Evolutionary conservation across 1,284 basidiomycete species (phyloP), one percentile per base, ranked within the genome.

Genomic region (Moniliella sp.): DNA sequence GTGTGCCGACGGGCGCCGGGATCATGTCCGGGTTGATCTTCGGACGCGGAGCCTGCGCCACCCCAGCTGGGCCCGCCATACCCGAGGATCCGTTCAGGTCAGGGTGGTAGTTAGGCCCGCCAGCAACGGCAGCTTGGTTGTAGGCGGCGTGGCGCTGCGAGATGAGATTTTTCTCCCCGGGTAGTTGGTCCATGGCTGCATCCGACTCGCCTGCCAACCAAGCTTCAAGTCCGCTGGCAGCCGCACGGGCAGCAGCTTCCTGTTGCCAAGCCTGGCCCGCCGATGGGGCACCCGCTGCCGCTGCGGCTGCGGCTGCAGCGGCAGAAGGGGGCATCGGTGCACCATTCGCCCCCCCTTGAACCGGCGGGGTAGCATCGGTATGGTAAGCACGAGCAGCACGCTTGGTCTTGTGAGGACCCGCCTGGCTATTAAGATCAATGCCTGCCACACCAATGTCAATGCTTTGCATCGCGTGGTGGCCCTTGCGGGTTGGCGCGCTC

Each of bases 11-110:
- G 9, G 83, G 79, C 5, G 82, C 84, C 4, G 91, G 91, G 30
- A 97, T 76, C 61, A 93, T 83, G 43, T 69, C 72, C 3, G 79
- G 76, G 58, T 93, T 81, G 49, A 97, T 84, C 43, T 76, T 74
- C 27, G 78, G 71, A 27, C 82, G 72, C 18, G 53, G 52, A 37
- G 78, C 77, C 10, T 23, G 18, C 14, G 16, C 32, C 12, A 32
- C 36, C 5, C 33, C 30, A 15, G 33, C 34, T 27, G 33, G 33
- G 13, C 28, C 33, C 4, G 37, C 15, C 5, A 16, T 14, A 25
- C 23, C 19, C 25, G 27, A 25, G 15, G 19, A 15, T 5, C 8
- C 7, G 8, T 7, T 31, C 15, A 7, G 19, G 30, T 18, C 21
- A 15, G 16, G 25, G 9, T 32, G 19, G 14, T 3, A 15, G 8